Base-by-base conservation (phyloP, 129 eudicot genomes). In the Flaveria ramosissima region DNA sequence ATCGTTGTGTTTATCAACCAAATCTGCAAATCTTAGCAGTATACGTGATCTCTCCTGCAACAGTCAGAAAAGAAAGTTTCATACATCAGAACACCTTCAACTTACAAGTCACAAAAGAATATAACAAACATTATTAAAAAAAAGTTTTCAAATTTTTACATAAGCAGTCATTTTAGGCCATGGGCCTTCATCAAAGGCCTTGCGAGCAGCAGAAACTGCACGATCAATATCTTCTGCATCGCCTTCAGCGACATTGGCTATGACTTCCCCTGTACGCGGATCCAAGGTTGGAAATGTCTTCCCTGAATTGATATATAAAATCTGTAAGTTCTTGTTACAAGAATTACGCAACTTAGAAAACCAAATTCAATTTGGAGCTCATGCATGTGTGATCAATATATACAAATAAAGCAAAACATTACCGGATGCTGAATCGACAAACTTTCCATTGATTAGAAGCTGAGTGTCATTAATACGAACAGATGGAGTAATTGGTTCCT, bases 351-450 rank as follows among this genome's bases (percentile, higher is more conserved):
- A 16, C 4, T 1, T 13, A 27, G 26, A 2, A 9, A 30, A 12
- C 15, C 19, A 57, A 77, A 63, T 23, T 62, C 19, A 36, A n/a
- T 9, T 4, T 42, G 15, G 17, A 57, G 7, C 46, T 30, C 16
- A 59, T 59, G 65, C 30, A 9, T 59, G 1, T 59, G 65, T 21
- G 41, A 60, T 21, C 39, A 0, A 10, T 57, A 57, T 20, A 4
- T 9, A 47, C 59, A 27, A 61, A 48, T 39, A 24, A 14, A 74
- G 63, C 32, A 26, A 61, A 61, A 26, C 14, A 73, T 72, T 75
- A 87, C 92, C 89, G 3, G 89, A 85, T 41, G 88, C 88, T 17
- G 92, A 72, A 85, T 88, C 92, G 14, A 88, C 92, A 78, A 88
- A 88, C 43, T 88, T 75, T 14, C 92, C 92, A 75, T 85, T 62